Conservation (phyloP, 1,284 basidiomycete species). For the Malassezia sympodialis region DNA sequence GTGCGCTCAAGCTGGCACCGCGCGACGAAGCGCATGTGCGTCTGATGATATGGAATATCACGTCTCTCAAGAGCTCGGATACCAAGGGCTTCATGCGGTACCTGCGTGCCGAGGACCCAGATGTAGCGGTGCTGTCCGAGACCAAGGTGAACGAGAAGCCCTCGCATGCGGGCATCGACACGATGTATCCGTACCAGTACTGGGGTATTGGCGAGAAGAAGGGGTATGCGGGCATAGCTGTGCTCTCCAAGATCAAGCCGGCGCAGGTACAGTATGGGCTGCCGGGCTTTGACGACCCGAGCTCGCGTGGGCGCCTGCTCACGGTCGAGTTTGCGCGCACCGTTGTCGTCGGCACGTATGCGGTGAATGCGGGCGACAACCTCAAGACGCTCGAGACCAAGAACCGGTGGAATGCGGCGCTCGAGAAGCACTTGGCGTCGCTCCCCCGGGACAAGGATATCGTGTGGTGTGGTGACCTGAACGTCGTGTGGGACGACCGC, state of each 20-base stretch:
- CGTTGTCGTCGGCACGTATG: constrained; percentile 71
- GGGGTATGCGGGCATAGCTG: constrained; percentile 62
- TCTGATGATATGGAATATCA: constrained; percentile 42
- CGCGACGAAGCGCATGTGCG: constrained; percentile 19
- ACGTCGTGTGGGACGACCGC: constrained; percentile 58
- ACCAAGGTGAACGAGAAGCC: constrained; percentile 43
- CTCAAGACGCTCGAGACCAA: constrained; percentile 54
- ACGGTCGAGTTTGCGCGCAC: constrained; percentile 66
- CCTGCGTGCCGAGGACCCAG: constrained; percentile 40
- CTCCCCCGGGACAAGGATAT: constrained; percentile 67
- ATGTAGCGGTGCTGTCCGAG: constrained; percentile 40
- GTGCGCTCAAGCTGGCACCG: constrained; percentile 1
- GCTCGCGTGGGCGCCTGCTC: constrained; percentile 48
- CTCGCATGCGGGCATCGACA: constrained; percentile 26
- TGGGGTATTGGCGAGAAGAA: constrained; percentile 45
- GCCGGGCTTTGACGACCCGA: constrained; percentile 50
- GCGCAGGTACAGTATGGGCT: constrained; percentile 55
- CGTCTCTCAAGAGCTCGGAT: constrained; percentile 33
- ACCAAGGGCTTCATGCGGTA: constrained; percentile 40
- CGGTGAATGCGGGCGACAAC: constrained; percentile 70
- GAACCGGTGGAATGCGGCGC: constrained; percentile 30
- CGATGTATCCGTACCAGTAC: constrained; percentile 36
- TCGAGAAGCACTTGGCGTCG: constrained; percentile 59
- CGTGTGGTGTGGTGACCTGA: constrained; percentile 80
- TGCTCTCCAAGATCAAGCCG: constrained; percentile 68